phyloP scores from a whole-genome alignment of 805 yeast species.

The Ogataea pilisensis region DNA sequence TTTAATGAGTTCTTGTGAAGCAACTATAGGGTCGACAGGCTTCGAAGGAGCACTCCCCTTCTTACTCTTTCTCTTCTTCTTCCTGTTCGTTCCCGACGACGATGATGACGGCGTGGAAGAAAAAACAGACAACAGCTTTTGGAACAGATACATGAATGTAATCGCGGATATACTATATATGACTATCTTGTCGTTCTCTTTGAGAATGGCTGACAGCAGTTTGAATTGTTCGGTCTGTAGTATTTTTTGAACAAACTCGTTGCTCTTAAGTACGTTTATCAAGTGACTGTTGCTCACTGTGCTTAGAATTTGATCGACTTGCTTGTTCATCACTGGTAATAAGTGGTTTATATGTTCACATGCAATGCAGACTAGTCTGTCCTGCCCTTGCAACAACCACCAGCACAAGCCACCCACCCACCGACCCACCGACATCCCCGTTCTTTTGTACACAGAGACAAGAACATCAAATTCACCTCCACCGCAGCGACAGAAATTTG shows the following conservation, averaged over 20 bases:
- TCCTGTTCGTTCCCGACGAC: background rate
- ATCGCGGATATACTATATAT: conserved; percentile 12
- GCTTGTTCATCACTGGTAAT: too few species aligned
- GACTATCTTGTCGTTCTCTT: conserved; percentile 15
- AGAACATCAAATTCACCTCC: too few species aligned
- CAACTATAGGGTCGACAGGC: background rate
- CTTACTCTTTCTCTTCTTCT: conserved; percentile 5
- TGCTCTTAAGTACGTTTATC: background rate
- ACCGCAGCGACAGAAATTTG: too few species aligned
- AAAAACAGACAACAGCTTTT: too few species aligned
- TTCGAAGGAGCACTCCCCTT: background rate
- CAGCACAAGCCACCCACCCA: too few species aligned
- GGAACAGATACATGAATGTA: conserved; percentile 7
- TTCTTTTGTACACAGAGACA: too few species aligned
- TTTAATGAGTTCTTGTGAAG: background rate
- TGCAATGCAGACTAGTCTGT: too few species aligned
- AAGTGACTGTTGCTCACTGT: background rate
- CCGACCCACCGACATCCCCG: too few species aligned
- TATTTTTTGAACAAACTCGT: conserved; percentile 5
- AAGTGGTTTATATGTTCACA: too few species aligned
- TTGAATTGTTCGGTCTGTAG: conserved; percentile 7
- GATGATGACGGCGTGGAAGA: too few species aligned
- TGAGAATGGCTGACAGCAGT: conserved; percentile 7
- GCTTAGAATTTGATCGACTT: too few species aligned
- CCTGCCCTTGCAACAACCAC: too few species aligned